Evolutionary conservation across 441 rosid species (phyloP), one percentile per base, ranked within the genome.

Genomic region (Eutrema salsugineum): DNA sequence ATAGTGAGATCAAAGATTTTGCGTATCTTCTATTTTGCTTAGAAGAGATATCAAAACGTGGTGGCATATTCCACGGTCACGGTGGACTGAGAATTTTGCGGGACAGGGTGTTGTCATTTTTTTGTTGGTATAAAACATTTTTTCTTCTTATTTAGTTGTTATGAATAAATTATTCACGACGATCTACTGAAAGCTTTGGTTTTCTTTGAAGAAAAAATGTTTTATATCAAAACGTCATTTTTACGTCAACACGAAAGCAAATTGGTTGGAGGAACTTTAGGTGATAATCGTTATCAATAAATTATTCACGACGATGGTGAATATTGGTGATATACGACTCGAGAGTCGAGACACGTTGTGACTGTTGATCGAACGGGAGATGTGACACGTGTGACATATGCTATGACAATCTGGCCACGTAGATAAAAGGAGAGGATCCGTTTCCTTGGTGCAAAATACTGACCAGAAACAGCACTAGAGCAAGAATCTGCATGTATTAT

Each of bases 1-100:
- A 24, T 42, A 12, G 15, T 49, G 67, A 43, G 53, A 39, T 15
- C 33, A 59, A 60, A 67, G 57, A 68, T 59, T 73, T 58, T 50
- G 63, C 68, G 49, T 59, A 66, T 73, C 78, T 73, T 30, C 66
- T 58, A 66, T 28, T 6, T 47, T 73, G 71, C 44, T 47, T 11
- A 56, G 22, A 36, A 55, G 71, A 47, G 39, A 44, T 22, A 47
- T 46, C 28, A 24, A 61, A 19, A 28, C 36, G 24, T 61, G 76
- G 57, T 73, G 65, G 54, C 44, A n/a, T 57, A 38, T 38, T 72
- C 66, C 44, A 72, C 44, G 51, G 22, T 22, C 49, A 60, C 9
- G 27, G 66, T 42, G 54, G 66, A 35, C 36, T 57, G 54, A 47
- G 46, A 30, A 6, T 28, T 30, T n/a, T 27, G 44, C 28, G 11